A percentile compares a stretch with the other conserved stretches of the same genome.
Evolutionary conservation across 805 yeast genomes (phyloP).

Genomic region (Candida pseudoglaebosa): DNA sequence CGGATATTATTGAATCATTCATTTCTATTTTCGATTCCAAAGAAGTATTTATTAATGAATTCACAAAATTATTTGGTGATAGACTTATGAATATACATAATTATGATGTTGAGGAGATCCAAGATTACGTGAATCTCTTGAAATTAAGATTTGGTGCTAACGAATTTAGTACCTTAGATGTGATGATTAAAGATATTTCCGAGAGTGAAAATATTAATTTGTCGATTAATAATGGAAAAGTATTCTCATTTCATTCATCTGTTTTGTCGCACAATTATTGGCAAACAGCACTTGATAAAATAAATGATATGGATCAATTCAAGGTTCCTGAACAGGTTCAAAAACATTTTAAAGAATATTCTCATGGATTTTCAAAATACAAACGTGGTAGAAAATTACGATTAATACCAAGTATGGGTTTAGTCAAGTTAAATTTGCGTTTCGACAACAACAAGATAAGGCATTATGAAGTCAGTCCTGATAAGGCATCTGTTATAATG

Average conservation of each 20-base stretch:
- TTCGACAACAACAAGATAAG: constrained; percentile 36
- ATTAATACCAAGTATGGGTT: constrained; percentile 57
- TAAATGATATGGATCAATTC: constrained; percentile 33
- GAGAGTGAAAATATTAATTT: constrained; percentile 50
- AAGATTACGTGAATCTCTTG: constrained; percentile 46
- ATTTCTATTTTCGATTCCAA: constrained; percentile 70
- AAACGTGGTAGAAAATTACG: constrained; percentile 59
- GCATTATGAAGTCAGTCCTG: constrained; percentile 56
- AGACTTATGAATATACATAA: constrained; percentile 44
- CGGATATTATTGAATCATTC: constrained; percentile 68
- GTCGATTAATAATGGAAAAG: not conserved
- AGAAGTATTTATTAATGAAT: constrained; percentile 60
- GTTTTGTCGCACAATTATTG: constrained; percentile 78
- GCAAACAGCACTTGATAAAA: constrained; percentile 50
- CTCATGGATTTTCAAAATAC: constrained; percentile 34
- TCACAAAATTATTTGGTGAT: constrained; percentile 56
- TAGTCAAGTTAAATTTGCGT: constrained; percentile 52
- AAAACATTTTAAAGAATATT: constrained; percentile 40
- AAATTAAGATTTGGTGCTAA: constrained; percentile 63
- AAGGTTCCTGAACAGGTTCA: constrained; percentile 46
- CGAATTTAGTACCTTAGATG: constrained; percentile 67
- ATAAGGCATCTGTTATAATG: constrained; percentile 60
- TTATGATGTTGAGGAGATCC: constrained; percentile 38
- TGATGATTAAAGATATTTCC: constrained; percentile 74
- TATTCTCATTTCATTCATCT: constrained; percentile 44